Evolutionary conservation across 2,329 filamentous ascomycete species (phyloP), one percentile per base, ranked within the genome.

Genomic region (Camptophora hylomeconis): DNA sequence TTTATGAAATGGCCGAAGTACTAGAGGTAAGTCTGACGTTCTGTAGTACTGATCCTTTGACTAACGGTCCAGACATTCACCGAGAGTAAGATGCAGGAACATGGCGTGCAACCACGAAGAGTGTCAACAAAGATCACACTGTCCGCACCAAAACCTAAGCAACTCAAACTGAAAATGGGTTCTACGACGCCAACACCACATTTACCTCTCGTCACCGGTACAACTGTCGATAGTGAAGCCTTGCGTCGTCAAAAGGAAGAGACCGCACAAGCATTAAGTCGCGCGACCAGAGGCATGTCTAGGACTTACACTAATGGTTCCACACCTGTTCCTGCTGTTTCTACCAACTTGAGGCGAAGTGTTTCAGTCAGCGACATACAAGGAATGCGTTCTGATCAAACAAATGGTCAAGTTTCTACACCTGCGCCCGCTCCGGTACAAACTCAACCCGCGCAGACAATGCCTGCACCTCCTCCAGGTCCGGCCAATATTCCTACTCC

Each of bases 121-220:
- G 67, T 32, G 80, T 87, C 11, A 64, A 69, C 26, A 80, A 89
- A 51, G 78, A 82, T 9, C 25, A 39, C 39, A 36, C 53, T 39
- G 33, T 45, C 42, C 41, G 45, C 41, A 36, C 41, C 26, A 33
- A 33, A 39, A 17, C 38, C 48, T 24, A 44, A 42, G 28, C 60
- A 69, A 1, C 72, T 76, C 45, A 92, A 84, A 54, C 63, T 93
- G 32, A 86, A 80, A 51, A 67, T 83, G 83, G 26, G 76, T 75
- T 38, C 68, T 83, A 30, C 74, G 72, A 42, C 68, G 65, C 20
- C 69, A 68, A 44, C 63, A 62, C 28, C 70, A 58, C 42, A 62
- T 60, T 33, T 61, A 62, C 28, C 69, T 57, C 42, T 62, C 60
- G 33, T 61, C 31, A 55, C 62, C 16, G 60, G 63, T 16, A 56